A percentile compares a stretch with the other conserved stretches of the same genome.
These are phyloP conservation scores for Porcisia deanei DNA, from an alignment of 208 protist species.

Conservation along the genomic window DNA sequence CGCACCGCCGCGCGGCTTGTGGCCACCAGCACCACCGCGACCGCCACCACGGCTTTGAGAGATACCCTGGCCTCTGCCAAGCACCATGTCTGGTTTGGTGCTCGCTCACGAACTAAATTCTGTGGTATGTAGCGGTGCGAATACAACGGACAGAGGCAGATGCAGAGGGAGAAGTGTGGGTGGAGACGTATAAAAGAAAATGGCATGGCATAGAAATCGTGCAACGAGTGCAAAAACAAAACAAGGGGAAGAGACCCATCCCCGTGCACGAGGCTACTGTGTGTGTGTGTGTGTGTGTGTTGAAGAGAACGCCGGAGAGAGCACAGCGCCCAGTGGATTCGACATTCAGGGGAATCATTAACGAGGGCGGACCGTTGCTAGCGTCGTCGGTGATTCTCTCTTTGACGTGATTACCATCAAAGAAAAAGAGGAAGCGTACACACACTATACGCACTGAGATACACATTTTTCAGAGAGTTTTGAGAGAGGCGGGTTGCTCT, in stretches of 20 bases:
- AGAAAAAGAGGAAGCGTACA: neutral
- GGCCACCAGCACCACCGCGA: constrained; percentile 11
- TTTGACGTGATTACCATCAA: neutral
- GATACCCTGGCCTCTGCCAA: constrained; percentile 34
- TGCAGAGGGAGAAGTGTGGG: no score
- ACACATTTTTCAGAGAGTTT: neutral
- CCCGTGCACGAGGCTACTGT: neutral
- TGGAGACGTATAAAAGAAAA: no score
- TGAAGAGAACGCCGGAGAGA: neutral
- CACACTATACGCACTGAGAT: neutral
- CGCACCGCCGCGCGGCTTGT: neutral
- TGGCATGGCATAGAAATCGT: neutral
- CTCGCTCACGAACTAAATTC: neutral
- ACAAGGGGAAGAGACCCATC: neutral
- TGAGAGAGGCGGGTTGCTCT: neutral
- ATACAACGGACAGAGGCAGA: neutral
- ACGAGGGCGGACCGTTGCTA: neutral
- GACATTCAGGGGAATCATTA: neutral
- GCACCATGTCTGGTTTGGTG: constrained; percentile 17
- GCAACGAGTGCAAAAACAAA: neutral
- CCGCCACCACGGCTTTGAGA: constrained; percentile 11
- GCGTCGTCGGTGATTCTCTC: neutral
- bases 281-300: no score
- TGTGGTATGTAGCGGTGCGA: neutral
- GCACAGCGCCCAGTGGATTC: neutral